A percentile compares a stretch with the other conserved stretches of the same genome.
phyloP scores from a whole-genome alignment of 1,284 basidiomycete genomes.

The Phlebopus sp. region DNA sequence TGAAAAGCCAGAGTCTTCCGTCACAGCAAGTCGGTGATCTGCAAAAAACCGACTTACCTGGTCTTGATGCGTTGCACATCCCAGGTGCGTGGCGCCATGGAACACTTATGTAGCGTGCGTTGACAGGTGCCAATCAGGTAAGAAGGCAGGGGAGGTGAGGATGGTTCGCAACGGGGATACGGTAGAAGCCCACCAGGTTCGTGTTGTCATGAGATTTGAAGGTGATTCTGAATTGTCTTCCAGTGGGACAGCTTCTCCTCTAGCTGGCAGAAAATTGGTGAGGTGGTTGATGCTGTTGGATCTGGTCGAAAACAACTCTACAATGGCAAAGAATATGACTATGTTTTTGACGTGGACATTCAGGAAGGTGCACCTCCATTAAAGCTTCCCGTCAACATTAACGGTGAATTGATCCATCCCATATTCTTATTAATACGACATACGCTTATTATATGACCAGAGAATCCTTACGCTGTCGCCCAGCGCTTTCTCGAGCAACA shows the following conservation, averaged over 20 bases:
- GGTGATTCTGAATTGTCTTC: conserved; percentile 1
- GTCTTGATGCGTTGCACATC: conserved; percentile 71
- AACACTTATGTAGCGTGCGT: conserved; percentile 7
- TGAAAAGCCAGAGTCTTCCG: conserved; percentile 69
- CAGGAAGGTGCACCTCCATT: conserved; percentile 90
- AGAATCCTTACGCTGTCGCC: conserved; percentile 91
- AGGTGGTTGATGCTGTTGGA: conserved; percentile 93
- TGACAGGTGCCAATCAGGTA: conserved; percentile 49
- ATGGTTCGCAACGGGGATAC: conserved; percentile 80
- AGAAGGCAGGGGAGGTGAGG: conserved; percentile 88
- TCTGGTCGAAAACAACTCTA: conserved; percentile 84
- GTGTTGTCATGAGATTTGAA: conserved; percentile 13
- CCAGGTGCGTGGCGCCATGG: conserved; percentile 50
- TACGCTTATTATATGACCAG: conserved; percentile 39
- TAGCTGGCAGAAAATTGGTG: conserved; percentile 91
- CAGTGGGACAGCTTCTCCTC: conserved; percentile 74
- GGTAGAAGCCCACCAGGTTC: conserved; percentile 87
- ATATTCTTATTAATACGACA: neutral
- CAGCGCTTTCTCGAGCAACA: conserved; percentile 86
- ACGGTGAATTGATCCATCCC: conserved; percentile 49
- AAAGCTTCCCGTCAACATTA: conserved; percentile 91
- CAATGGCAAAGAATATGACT: conserved; percentile 94
- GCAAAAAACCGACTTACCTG: conserved; percentile 85
- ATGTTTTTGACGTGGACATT: conserved; percentile 98
- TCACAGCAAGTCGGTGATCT: conserved; percentile 89